Base-by-base conservation (phyloP, 352 stramenopile genomes). In the Globisporangium camurandrum region DNA sequence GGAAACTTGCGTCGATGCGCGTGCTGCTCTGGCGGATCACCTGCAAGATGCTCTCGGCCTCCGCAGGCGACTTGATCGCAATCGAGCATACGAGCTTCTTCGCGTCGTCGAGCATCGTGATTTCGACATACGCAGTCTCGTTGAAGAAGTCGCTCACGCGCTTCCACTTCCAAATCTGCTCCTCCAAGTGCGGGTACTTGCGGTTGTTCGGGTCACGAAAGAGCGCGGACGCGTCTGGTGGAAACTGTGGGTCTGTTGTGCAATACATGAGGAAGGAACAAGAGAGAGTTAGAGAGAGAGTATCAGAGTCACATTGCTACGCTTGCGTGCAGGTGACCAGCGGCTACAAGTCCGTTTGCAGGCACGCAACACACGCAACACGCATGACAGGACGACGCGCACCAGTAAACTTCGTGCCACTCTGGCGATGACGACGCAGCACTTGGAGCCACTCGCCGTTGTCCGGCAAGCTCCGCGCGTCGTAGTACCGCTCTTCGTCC, bases 161-260 rank as follows among this genome's bases (percentile, higher is more conserved):
- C 61, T 90, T 90, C 81, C 81, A 93, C 56, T 88, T 90, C 58
- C 62, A 86, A 37, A 93, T 66, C 36, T 84, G 71, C n/a, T 87
- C 69, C 26, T 87, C 73, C 40, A 93, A 39, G 42, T 89, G 78
- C 23, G 79, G 69, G 26, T 83, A 84, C 46, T 78, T 81, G 22
- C 84, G 82, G 57, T 86, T 75, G 20, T 54, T 69, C 16, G 49
- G 56, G 46, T 90, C 75, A 10, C 71, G 73, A 49, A 79, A 93
- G 9, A 93, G 66, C 30, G 81, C 88, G 1, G 69, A 68, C 9
- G 62, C 56, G 34, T 89, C 72, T 3, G 81, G 81, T 8, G 78
- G 72, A 51, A 93, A 93, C 51, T 88, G 76, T 22, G 78, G 66
- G 54, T 93, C 81, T 81, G 34, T 17, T n/a, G n/a, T n/a, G n/a